A percentile compares a stretch with the other conserved stretches of the same genome.
Evolutionary conservation across 345 rosid genomes (phyloP).

Genomic region (Corymbia maculata): DNA sequence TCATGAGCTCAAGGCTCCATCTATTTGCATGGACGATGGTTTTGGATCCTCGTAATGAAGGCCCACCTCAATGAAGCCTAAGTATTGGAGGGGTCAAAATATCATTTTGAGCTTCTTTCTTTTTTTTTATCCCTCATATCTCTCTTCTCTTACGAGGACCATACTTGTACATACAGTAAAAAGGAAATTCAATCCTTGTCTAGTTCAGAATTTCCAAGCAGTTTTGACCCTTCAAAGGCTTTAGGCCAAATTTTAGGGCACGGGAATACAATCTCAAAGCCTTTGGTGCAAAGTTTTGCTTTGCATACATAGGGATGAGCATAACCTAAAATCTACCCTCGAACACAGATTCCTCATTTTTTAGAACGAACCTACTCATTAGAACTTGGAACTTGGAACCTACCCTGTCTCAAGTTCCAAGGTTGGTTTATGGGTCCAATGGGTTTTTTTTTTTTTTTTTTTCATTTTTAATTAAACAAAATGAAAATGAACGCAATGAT

Average conservation of each 20-base stretch:
- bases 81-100: neutral
- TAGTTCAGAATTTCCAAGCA: neutral
- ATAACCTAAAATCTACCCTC: too few species aligned
- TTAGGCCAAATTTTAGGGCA: neutral
- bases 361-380: too few species aligned
- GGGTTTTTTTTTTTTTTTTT: too few species aligned
- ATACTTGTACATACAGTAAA: neutral
- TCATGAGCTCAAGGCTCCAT: neutral
- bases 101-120: neutral
- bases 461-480: too few species aligned
- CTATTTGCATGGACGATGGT: neutral
- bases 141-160: neutral
- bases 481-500: too few species aligned
- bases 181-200: neutral
- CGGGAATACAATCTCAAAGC: neutral
- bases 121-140: neutral
- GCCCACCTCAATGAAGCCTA: neutral
- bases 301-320: neutral
- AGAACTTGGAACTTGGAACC: too few species aligned
- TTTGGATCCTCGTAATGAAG: neutral
- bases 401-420: too few species aligned
- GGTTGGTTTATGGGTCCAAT: too few species aligned
- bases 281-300: neutral
- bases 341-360: too few species aligned
- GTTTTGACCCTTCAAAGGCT: neutral